A percentile compares a stretch with the other conserved stretches of the same genome.
Conservation (phyloP, 345 rosid genomes). For the Cardiospermum halicacabum region DNA sequence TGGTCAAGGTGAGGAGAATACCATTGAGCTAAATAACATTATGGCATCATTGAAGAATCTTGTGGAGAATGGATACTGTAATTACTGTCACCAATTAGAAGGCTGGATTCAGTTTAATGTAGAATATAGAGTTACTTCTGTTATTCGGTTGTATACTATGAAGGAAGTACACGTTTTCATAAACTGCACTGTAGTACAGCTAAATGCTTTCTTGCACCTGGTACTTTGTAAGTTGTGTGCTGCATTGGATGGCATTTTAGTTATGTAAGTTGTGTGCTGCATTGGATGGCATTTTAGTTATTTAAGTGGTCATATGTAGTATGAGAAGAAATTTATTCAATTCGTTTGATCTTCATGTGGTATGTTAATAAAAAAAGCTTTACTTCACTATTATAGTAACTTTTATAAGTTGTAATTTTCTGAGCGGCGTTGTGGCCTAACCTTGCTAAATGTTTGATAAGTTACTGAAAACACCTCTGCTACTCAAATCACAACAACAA, state of each 20-base stretch:
- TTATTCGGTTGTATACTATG: not conserved
- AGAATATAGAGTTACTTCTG: too few relatives aligned
- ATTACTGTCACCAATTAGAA: constrained; percentile 9
- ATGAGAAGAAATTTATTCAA: not conserved
- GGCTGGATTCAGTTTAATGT: not conserved
- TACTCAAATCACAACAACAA: too few relatives aligned
- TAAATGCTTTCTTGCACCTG: too few relatives aligned
- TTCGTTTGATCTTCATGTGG: not conserved
- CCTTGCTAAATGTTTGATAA: too few relatives aligned
- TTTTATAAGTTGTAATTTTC: too few relatives aligned
- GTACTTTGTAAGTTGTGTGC: too few relatives aligned
- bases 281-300: not conserved
- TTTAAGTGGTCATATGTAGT: not conserved
- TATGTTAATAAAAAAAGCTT: not conserved
- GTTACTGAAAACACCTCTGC: too few relatives aligned
- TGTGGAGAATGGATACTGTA: constrained; percentile 5
- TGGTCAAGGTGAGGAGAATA: constrained; percentile 37
- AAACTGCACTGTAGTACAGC: too few relatives aligned
- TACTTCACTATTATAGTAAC: too few relatives aligned
- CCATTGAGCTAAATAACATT: constrained; percentile 38
- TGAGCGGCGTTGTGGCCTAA: too few relatives aligned
- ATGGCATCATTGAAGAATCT: constrained; percentile 3
- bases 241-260: not conserved
- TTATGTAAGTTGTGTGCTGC: not conserved
- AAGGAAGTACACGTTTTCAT: too few relatives aligned